Base-by-base conservation (phyloP, 805 yeast species). In the Kodamaea nitidulidarum region DNA sequence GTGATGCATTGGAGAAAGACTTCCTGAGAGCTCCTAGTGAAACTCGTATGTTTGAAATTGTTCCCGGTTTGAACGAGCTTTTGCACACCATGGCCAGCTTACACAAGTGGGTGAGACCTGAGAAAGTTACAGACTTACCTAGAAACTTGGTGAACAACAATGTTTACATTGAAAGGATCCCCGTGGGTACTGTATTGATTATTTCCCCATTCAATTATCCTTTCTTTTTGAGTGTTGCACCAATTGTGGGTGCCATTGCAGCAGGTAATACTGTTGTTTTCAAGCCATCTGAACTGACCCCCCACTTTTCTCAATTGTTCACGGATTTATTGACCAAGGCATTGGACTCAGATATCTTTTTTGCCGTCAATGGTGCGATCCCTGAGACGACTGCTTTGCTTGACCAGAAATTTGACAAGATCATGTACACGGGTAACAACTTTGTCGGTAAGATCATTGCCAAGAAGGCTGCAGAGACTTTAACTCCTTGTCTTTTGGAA, bases 171-270 rank as follows among this genome's bases (percentile, higher is more conserved):
- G 49, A 65, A 45, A 54, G 56, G 43, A 58, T 65, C 29, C 73
- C 74, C 1, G 54, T 63, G 38, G 98, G 97, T 4, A 73, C 75
- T 2, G 83, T 83, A 3, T 70, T 88, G 43, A 69, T 91, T 36
- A 78, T 90, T 35, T 66, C 83, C 2, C 91, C 95, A 0, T 87
- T 83, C 74, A 87, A 87, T 61, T 88, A 80, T 56, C 96, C 98
- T 1, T 57, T 84, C 32, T 43, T 74, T 18, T 64, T 91, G 43
- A 52, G 85, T 0, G 43, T 88, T 8, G 67, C 73, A 22, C 88
- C 96, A 0, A 54, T 88, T 16, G 70, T 80, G 27, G 86, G 87
- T 15, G 96, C 96, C 2, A 63, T 91, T 47, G 87, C 95, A 2
- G 85, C 82, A 15, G 97, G 97, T 9, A 88, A 90, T 58, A 69